Conservation (phyloP, 176 grass and related monocot species). For the Cocos nucifera region DNA sequence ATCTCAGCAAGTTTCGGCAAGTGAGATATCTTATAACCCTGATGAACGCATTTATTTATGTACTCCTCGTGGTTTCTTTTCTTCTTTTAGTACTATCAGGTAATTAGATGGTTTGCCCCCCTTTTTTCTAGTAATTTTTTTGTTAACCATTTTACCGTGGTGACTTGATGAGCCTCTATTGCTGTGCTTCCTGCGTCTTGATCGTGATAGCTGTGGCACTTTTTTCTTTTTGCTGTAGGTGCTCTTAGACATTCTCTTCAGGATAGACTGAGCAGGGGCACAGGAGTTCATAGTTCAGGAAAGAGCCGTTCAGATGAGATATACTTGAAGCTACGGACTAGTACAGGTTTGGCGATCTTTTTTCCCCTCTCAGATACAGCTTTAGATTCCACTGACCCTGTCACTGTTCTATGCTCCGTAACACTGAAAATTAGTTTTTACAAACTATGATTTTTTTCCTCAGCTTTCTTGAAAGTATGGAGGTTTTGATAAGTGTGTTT, state of each 20-base stretch:
- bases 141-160: constrained; percentile 8
- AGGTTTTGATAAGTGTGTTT: too few species aligned
- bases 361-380: neutral
- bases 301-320: constrained; percentile 26
- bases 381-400: too few species aligned
- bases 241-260: constrained; percentile 89
- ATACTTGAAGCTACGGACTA: constrained; percentile 20
- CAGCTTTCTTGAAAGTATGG: too few species aligned
- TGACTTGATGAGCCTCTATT: neutral
- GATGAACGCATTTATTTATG: neutral
- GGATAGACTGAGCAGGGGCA: constrained; percentile 79
- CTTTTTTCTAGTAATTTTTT: neutral
- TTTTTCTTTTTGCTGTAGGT: constrained; percentile 35
- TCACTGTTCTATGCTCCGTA: too few species aligned
- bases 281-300: constrained; percentile 42
- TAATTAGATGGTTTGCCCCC: neutral
- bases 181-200: constrained; percentile 21
- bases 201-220: constrained; percentile 1
- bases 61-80: neutral
- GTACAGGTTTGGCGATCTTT: constrained; percentile 52
- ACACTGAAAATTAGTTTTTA: too few species aligned
- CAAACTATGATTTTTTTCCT: too few species aligned
- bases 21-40: constrained; percentile 35
- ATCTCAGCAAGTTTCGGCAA: constrained; percentile 97
- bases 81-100: neutral